Evolutionary conservation across 306 rosid species (phyloP), one percentile per base, ranked within the genome.

Genomic region (Quercus cerris): DNA sequence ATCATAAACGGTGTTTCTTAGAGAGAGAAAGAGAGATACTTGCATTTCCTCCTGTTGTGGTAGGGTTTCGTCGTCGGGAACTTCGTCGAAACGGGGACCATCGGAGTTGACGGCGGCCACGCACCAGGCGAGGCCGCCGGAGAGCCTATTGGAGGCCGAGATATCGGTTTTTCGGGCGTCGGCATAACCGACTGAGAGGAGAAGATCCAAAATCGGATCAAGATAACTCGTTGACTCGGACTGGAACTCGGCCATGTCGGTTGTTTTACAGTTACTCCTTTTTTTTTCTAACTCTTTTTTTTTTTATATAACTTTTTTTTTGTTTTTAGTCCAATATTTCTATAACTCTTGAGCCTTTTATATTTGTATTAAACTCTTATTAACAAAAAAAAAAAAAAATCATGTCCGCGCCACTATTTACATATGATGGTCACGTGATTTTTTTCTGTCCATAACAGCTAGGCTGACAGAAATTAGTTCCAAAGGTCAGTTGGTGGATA

Each of bases 51-150:
- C 74, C 22, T 33, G 55, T 35, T 9, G 66, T 5, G 71, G n/a
- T 12, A 15, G 66, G 66, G 73, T 69, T 58, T 71, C 74, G 73
- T 71, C 74, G 73, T 33, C 41, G 35, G 71, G 72, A 75, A 25
- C 69, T 52, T 25, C 70, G 74, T 59, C 57, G 64, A 49, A 73
- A 63, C 75, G 9, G 30, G 66, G 14, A 20, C 68, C 52, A 2
- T 28, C 18, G 33, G 76, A 1, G 52, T 75, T 71, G 68, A 85
- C 54, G 71, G 85, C 72, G 58, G 87, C 77, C 81, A 86, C 57
- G 91, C 86, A 75, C 87, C 89, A 80, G 23, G 77, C 54, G 52
- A 84, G 77, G 75, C 84, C 91, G 5, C 46, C 73, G 74, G 73
- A 57, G 82, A 90, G 84, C 70, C 72, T 77, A 14, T 83, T 75